A percentile compares a stretch with the other conserved stretches of the same genome.
Conservation (phyloP, 352 stramenopile species). For the Aphanomyces cochlioides region DNA sequence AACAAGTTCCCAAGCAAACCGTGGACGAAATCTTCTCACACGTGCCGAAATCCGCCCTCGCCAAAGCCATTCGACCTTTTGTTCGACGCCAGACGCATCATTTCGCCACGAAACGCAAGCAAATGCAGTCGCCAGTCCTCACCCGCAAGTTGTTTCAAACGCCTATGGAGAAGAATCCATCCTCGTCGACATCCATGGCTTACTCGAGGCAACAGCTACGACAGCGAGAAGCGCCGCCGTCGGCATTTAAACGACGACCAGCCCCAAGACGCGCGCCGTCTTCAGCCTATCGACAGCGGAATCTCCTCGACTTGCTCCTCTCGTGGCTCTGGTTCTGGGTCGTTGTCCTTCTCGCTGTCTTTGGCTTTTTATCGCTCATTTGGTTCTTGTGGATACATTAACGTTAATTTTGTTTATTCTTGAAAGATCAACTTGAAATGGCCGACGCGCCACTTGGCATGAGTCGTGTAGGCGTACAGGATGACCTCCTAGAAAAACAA, state of each 20-base stretch:
- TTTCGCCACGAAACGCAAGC: not conserved
- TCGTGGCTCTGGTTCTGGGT: slow-evolving; percentile 14
- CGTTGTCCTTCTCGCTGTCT: slow-evolving; percentile 8
- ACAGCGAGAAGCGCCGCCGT: not conserved
- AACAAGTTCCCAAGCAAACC: not conserved
- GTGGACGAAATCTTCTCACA: slow-evolving; percentile 8
- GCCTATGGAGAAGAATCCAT: not conserved
- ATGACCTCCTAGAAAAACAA: not conserved
- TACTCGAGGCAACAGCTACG: not conserved
- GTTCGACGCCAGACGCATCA: not conserved
- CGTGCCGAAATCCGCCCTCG: not conserved
- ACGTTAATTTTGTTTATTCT: not conserved
- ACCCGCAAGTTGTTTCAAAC: not conserved
- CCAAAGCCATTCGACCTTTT: slow-evolving; percentile 6
- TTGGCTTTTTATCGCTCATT: slow-evolving; percentile 10
- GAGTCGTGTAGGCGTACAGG: not conserved
- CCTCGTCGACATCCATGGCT: not conserved
- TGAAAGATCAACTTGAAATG: slow-evolving; percentile 1
- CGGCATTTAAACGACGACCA: slow-evolving; percentile 3
- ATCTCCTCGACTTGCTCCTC: not conserved
- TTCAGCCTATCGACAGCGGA: not conserved
- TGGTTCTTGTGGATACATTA: slow-evolving; percentile 9
- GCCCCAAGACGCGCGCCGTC: too few relatives aligned
- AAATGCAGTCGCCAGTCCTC: slow-evolving; percentile 15
- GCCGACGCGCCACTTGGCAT: not conserved